Conservation (phyloP, 148 eudicot genomes). For the Pouteria glomerata region DNA sequence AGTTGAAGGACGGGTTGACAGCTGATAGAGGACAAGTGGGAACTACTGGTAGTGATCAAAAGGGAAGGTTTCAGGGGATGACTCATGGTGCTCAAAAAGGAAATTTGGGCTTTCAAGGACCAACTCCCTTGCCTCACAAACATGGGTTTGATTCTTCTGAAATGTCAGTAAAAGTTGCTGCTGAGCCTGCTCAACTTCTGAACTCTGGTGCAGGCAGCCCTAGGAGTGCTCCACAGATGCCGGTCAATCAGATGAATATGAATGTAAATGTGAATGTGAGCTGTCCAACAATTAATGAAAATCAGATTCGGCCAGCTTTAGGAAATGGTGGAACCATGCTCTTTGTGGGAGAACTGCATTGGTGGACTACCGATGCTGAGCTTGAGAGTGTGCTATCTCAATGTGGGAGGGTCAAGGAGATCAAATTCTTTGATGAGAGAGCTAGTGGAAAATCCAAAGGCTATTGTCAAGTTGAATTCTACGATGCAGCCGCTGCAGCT, state of each 20-base stretch:
- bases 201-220: conserved; percentile 36
- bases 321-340: conserved; percentile 80
- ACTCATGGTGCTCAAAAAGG: conserved; percentile 36
- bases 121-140: conserved; percentile 37
- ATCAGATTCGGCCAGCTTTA: conserved; percentile 41
- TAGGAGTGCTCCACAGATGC: conserved; percentile 36
- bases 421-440: conserved; percentile 92
- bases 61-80: conserved; percentile 27
- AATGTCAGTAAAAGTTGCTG: conserved; percentile 23
- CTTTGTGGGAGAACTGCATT: conserved; percentile 93
- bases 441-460: conserved; percentile 98
- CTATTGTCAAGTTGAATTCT: conserved; percentile 93
- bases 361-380: conserved; percentile 99
- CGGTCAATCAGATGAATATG: conserved; percentile 30
- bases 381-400: conserved; percentile 69
- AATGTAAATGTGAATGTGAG: conserved; percentile 39
- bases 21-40: conserved; percentile 30
- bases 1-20: conserved; percentile 32
- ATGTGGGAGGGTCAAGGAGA: conserved; percentile 83
- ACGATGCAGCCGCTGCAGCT: conserved; percentile 54
- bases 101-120: conserved; percentile 44
- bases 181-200: conserved; percentile 19
- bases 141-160: conserved; percentile 18
- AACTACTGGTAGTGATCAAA: conserved; percentile 35
- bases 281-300: conserved; percentile 39